Conservation (phyloP, 495 filamentous ascomycete genomes). For the Xylaria nigripes region DNA sequence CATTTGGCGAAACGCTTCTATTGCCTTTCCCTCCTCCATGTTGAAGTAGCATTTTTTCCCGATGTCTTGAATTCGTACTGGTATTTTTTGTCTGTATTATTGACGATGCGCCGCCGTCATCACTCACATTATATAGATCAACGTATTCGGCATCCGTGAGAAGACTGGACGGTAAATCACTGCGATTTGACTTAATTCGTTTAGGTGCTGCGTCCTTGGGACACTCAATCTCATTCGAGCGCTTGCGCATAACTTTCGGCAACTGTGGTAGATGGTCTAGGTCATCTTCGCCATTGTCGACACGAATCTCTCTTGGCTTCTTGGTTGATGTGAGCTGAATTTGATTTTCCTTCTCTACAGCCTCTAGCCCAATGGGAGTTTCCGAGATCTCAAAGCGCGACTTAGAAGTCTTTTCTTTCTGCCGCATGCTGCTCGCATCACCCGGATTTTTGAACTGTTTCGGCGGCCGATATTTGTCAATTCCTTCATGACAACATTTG, state of each 20-base stretch:
- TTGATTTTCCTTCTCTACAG: not conserved
- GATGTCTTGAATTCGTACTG: not conserved
- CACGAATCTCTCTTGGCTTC: not conserved
- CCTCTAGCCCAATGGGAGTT: not conserved
- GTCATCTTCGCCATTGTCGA: not conserved
- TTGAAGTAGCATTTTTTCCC: not conserved
- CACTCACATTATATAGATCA: conserved; percentile 21
- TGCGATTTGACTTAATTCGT: not conserved
- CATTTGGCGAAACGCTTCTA: conserved; percentile 2
- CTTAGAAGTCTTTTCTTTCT: conserved; percentile 7
- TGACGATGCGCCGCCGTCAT: conserved; percentile 3
- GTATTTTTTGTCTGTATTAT: conserved; percentile 8
- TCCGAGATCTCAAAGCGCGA: not conserved
- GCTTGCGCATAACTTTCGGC: conserved; percentile 10
- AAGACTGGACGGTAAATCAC: not conserved
- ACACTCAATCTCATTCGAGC: not conserved
- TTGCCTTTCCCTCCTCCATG: conserved; percentile 3
- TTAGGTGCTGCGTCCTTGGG: not conserved
- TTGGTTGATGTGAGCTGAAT: not conserved
- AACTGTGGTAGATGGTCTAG: not conserved
- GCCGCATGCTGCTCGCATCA: not conserved
- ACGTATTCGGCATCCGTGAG: conserved; percentile 30
- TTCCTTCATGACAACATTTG: conserved; percentile 78
- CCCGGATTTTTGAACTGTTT: conserved; percentile 28
- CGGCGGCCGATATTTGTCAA: conserved; percentile 66